Evolutionary conservation across 1,284 basidiomycete species (phyloP).

Genomic region (Mycosarcoma maydis): DNA sequence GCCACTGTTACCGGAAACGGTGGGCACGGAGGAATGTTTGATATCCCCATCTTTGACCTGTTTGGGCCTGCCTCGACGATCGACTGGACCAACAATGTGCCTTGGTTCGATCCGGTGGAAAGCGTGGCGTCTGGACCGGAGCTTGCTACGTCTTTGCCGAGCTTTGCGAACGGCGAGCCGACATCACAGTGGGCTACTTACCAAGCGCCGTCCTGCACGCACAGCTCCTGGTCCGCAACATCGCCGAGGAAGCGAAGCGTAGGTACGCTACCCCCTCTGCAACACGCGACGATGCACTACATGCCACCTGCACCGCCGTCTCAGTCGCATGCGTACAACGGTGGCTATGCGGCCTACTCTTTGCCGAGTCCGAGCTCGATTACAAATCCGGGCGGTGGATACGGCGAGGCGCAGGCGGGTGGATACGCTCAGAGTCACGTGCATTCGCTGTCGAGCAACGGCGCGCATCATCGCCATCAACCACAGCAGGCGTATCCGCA

Average conservation of each 20-base stretch:
- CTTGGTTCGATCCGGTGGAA: slow-evolving; percentile 42
- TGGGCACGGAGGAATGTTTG: slow-evolving; percentile 38
- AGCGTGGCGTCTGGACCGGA: neutral
- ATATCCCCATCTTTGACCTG: slow-evolving; percentile 41
- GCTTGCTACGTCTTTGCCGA: slow-evolving; percentile 3
- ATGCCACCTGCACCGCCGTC: slow-evolving; percentile 6
- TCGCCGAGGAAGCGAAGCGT: slow-evolving; percentile 20
- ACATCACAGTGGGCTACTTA: slow-evolving; percentile 12
- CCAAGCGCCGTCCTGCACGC: neutral
- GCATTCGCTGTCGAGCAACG: slow-evolving; percentile 1
- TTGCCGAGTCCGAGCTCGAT: neutral
- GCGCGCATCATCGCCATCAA: slow-evolving; percentile 9
- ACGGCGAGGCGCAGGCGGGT: slow-evolving; percentile 4
- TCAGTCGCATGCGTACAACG: slow-evolving; percentile 7
- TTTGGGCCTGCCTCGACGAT: slow-evolving; percentile 20
- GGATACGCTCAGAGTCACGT: slow-evolving; percentile 1
- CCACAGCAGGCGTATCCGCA: too few relatives aligned
- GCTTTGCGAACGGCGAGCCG: slow-evolving; percentile 9
- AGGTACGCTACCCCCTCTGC: slow-evolving; percentile 22
- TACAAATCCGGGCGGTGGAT: neutral
- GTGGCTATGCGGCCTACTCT: slow-evolving; percentile 9
- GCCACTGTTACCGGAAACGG: slow-evolving; percentile 1
- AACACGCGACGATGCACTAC: slow-evolving; percentile 10
- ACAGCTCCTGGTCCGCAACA: slow-evolving; percentile 3
- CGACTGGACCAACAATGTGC: slow-evolving; percentile 46